Evolutionary conservation across 108 stramenopile genomes (phyloP), one percentile per base, ranked within the genome.

Genomic region (Fistulifera pelliculosa): DNA sequence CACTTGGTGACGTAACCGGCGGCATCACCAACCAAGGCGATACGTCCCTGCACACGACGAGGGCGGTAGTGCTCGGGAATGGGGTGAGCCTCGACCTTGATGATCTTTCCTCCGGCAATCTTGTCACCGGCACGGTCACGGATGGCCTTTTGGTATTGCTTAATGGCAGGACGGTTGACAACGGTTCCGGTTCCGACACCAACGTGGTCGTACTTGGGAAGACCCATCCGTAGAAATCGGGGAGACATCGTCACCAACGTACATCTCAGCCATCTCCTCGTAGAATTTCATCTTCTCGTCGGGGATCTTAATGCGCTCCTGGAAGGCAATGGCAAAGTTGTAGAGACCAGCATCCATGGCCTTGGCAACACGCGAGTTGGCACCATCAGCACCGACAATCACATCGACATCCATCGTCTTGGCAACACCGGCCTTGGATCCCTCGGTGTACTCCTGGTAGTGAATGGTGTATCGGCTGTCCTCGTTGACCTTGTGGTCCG

Each of bases 151-250:
- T 97, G 93, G 80, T 97, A 97, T 74, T 94, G 86, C 88, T 96
- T 97, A 76, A 97, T 97, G 64, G 93, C 94, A 23, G 96, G 96
- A 24, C 96, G 81, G 90, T 97, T 97, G 40, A 97, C 84, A 52
- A 97, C 96, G 56, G 96, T 97, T 50, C 96, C 96, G 10, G 96
- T 97, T 70, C 96, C 96, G 58, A 97, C 96, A 56, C 94, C 96
- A 39, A 97, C 96, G 75, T 97, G 96, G 77, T 97, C 96, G 70
- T 97, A 95, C 76, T 97, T 97, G 72, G 96, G 85, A 97, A 97
- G 49, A 97, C 96, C 96, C 96, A 97, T 54, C 94, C 96, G 72
- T 97, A 97, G 66, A 97, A 97, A 68, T 97, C 96, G 27, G 96
- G 96, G 90, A 93, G 48, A 97, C 96, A 73, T 97, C 96, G 56